Conservation (phyloP, 495 filamentous ascomycete genomes). For the Daldinia caldariorum region DNA sequence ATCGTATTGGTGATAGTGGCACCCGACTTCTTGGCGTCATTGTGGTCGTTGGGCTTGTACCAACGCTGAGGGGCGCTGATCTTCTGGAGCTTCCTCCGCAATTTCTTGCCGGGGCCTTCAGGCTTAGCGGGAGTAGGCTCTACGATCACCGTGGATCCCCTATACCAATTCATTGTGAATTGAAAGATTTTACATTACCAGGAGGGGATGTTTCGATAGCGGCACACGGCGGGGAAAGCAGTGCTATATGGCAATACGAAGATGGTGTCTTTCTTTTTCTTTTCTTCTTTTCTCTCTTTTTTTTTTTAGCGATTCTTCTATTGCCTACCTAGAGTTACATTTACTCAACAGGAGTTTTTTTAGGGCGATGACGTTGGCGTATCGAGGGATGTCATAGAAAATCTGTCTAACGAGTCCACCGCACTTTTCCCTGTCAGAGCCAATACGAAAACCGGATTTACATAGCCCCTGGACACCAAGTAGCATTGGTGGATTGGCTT, state of each 20-base stretch:
- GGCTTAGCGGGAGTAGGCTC: constrained; percentile 38
- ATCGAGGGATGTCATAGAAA: constrained; percentile 15
- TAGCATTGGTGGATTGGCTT: constrained; percentile 36
- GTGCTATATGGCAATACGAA: constrained; percentile 39
- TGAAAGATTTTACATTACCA: constrained; percentile 40
- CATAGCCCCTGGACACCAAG: constrained; percentile 42
- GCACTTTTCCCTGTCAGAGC: constrained; percentile 25
- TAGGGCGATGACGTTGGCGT: constrained; percentile 52
- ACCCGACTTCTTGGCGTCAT: constrained; percentile 38
- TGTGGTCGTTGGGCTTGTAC: constrained; percentile 36
- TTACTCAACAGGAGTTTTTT: constrained; percentile 23
- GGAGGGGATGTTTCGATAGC: constrained; percentile 32
- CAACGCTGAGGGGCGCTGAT: constrained; percentile 41
- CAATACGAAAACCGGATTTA: constrained; percentile 52
- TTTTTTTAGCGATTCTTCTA: constrained; percentile 33
- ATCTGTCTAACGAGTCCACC: constrained; percentile 31
- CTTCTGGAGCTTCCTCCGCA: constrained; percentile 58
- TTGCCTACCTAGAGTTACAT: constrained; percentile 41
- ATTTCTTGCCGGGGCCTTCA: constrained; percentile 44
- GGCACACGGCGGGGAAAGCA: constrained; percentile 36
- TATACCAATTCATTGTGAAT: constrained; percentile 52
- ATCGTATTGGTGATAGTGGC: constrained; percentile 36
- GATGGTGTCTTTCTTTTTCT: background rate
- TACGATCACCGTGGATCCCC: constrained; percentile 41
- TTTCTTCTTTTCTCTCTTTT: too few relatives aligned